Evolutionary conservation across 1,139 yeast species (phyloP), one percentile per base, ranked within the genome.

Genomic region (Yamadazyma oceani): DNA sequence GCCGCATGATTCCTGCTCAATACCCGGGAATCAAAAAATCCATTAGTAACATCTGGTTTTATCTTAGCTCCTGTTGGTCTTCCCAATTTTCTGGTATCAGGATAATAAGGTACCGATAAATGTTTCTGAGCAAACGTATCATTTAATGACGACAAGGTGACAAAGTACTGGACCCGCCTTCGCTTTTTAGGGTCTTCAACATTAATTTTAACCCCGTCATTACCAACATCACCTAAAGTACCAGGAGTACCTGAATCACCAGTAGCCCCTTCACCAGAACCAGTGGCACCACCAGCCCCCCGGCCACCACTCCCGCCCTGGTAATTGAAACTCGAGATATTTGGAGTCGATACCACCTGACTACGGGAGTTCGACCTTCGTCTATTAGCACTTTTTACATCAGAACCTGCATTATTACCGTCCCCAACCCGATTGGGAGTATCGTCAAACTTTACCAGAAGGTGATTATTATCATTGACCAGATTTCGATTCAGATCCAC

Each of bases 1-100:
- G 87, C 92, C 0, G 99, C 99, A 62, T 92, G 99, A 53, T 86
- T 92, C 48, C 99, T 71, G 32, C 95, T 84, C 36, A 92, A 73
- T 11, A 94, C 98, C 27, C 98, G 70, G 7, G 97, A 88, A 58
- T 92, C 98, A 55, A 92, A 92, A 58, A 78, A 90, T 0, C 98
- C 98, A 58, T 94, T 94, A 29, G 85, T 82, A 6, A 84, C 77
- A 40, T 82, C 79, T 9, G 95, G 90, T 46, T 76, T 75, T 36
- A 85, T 78, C 49, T 79, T 84, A 13, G 85, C 78, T 40, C 85
- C 88, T 38, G 83, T 73, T 6, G 86, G 98, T 39, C 99, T 75
- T 1, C 99, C 98, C 17, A 92, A 69, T 54, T 87, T 87, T 38
- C 92, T 65, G 2, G 89, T 82, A 17, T 87, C 90, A 0, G 99